Percentiles rank a stretch among this genome's conserved stretches.
Conservation (phyloP, 2,329 filamentous ascomycete species). For the Nemania sp. region DNA sequence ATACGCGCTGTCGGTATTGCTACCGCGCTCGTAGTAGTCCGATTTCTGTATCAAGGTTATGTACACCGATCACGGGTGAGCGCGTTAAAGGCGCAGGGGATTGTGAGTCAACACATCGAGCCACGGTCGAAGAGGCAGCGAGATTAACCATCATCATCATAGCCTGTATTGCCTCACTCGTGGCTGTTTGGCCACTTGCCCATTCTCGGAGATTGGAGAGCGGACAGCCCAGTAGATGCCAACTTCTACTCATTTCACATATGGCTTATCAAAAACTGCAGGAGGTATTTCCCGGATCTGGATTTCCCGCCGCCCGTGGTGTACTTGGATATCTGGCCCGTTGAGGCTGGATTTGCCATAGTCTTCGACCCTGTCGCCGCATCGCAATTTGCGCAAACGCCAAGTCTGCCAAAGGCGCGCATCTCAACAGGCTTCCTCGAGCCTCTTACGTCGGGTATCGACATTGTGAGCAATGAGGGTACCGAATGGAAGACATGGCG, state of each 20-base stretch:
- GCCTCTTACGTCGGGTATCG: conserved; percentile 51
- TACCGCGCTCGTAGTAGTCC: conserved; percentile 32
- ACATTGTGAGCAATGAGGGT: conserved; percentile 52
- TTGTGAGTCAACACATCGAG: conserved; percentile 41
- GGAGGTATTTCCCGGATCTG: conserved; percentile 45
- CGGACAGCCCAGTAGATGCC: conserved; percentile 43
- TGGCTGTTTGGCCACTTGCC: conserved; percentile 45
- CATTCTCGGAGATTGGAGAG: conserved; percentile 45
- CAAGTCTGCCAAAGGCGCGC: conserved; percentile 43
- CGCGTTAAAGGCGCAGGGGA: conserved; percentile 44
- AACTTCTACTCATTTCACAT: conserved; percentile 45
- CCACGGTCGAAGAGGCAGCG: not conserved
- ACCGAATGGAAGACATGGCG: conserved; percentile 50
- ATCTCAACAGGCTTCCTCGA: conserved; percentile 36
- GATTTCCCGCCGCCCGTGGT: conserved; percentile 45
- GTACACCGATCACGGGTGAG: conserved; percentile 38
- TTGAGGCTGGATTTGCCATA: conserved; percentile 37
- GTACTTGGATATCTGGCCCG: conserved; percentile 50
- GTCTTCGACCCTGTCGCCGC: conserved; percentile 42
- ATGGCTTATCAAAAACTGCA: conserved; percentile 45
- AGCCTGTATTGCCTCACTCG: conserved; percentile 49
- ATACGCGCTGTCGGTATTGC: conserved; percentile 40
- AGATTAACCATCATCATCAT: conserved; percentile 32
- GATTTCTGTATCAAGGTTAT: conserved; percentile 46
- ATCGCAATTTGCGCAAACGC: conserved; percentile 43